phyloP scores from a whole-genome alignment of 2,329 filamentous ascomycete species.

The Colletotrichum spaethianum region DNA sequence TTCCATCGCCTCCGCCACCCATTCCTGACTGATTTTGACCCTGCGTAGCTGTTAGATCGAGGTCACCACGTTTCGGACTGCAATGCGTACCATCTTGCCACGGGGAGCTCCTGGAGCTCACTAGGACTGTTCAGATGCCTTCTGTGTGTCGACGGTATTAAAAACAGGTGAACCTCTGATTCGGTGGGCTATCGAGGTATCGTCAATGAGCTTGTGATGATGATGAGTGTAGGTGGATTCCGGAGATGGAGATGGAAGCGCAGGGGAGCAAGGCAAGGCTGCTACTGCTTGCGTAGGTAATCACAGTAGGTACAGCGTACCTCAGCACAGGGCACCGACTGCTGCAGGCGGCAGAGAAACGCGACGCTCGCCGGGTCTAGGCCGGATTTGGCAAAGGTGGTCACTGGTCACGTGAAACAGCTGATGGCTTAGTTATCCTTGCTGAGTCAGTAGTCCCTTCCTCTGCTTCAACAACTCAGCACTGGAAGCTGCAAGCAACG shows the following conservation, averaged over 20 bases:
- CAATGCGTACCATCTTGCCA: constrained; percentile 47
- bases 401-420: neutral
- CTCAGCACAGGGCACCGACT: constrained; percentile 32
- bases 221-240: constrained; percentile 45
- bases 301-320: neutral
- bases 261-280: constrained; percentile 45
- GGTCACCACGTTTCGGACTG: neutral
- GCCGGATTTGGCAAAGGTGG: neutral
- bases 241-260: constrained; percentile 49
- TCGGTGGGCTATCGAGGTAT: neutral
- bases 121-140: neutral
- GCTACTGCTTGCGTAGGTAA: constrained; percentile 41
- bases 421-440: neutral
- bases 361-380: constrained; percentile 55
- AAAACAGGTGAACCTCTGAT: neutral
- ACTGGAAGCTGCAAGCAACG: too few species aligned
- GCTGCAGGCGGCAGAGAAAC: constrained; percentile 61
- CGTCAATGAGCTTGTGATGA: constrained; percentile 31
- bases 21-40: constrained; percentile 91
- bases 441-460: neutral
- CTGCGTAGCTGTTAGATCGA: constrained; percentile 58
- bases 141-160: neutral
- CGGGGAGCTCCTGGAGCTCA: constrained; percentile 36
- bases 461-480: neutral
- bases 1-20: constrained; percentile 82